phyloP scores from a whole-genome alignment of 179 eudicot species.

The Heliamphora pulchella region DNA sequence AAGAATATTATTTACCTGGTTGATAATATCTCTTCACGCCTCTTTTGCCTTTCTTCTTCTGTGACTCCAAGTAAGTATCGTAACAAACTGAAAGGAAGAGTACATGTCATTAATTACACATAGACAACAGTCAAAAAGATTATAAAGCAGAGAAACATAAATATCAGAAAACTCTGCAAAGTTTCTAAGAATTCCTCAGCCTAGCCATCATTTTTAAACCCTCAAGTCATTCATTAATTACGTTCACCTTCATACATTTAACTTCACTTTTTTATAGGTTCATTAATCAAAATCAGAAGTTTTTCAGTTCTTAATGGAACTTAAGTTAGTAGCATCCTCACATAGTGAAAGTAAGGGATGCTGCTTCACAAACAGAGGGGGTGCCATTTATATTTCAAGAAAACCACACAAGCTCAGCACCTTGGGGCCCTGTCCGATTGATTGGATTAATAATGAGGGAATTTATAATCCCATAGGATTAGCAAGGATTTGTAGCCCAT shows the following conservation, averaged over 20 bases:
- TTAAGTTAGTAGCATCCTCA: not conserved
- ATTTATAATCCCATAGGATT: too few relatives aligned
- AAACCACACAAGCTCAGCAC: not conserved
- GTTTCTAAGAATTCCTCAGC: not conserved
- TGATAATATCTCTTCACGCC: conserved; percentile 93
- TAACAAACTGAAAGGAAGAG: conserved; percentile 54
- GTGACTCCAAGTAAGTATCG: conserved; percentile 79
- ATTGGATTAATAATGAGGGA: too few relatives aligned
- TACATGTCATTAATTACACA: conserved; percentile 3
- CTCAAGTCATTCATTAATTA: not conserved
- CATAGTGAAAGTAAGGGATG: not conserved
- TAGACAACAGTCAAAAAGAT: conserved; percentile 7
- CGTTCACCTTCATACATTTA: not conserved
- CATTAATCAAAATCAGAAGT: not conserved
- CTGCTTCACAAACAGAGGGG: not conserved
- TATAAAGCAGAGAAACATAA: not conserved
- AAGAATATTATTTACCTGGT: conserved; percentile 52
- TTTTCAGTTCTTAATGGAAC: not conserved
- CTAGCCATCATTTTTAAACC: not conserved
- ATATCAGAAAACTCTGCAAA: not conserved
- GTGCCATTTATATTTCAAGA: not conserved
- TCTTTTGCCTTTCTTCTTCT: conserved; percentile 69
- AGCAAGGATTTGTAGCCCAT: too few relatives aligned
- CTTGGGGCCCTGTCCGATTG: not conserved
- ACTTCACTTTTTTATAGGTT: not conserved